A percentile compares a stretch with the other conserved stretches of the same genome.
phyloP scores from a whole-genome alignment of 2,329 filamentous ascomycete species.

The Ceratocystis cacaofunesta region DNA sequence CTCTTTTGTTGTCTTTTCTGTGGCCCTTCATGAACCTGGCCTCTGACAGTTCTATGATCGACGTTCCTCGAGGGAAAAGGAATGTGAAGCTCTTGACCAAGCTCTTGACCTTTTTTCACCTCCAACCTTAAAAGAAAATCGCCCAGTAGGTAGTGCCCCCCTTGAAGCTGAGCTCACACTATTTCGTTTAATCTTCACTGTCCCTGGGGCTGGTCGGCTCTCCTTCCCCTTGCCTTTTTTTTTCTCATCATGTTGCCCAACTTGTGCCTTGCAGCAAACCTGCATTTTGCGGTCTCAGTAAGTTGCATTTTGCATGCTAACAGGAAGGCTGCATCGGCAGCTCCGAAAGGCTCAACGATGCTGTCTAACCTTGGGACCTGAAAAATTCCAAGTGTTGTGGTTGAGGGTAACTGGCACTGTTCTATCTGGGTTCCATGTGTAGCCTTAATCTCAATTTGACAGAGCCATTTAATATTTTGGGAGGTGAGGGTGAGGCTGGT shows the following conservation, averaged over 20 bases:
- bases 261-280: conserved; percentile 1
- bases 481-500: background rate
- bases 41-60: background rate
- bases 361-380: background rate
- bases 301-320: background rate
- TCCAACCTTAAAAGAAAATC: background rate
- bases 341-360: background rate
- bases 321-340: conserved; percentile 6
- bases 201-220: no score
- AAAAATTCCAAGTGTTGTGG: background rate
- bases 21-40: background rate
- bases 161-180: background rate
- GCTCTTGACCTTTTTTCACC: background rate
- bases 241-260: background rate
- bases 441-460: background rate
- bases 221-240: no score
- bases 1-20: background rate
- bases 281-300: background rate
- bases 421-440: background rate
- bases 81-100: background rate
- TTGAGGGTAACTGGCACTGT: background rate
- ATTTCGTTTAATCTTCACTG: background rate
- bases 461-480: no score
- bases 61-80: background rate
- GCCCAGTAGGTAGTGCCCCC: no score